These are phyloP conservation scores for Geotrichum cucujoidarum DNA, from an alignment of 1,139 yeast genomes.

Conservation along the genomic window DNA sequence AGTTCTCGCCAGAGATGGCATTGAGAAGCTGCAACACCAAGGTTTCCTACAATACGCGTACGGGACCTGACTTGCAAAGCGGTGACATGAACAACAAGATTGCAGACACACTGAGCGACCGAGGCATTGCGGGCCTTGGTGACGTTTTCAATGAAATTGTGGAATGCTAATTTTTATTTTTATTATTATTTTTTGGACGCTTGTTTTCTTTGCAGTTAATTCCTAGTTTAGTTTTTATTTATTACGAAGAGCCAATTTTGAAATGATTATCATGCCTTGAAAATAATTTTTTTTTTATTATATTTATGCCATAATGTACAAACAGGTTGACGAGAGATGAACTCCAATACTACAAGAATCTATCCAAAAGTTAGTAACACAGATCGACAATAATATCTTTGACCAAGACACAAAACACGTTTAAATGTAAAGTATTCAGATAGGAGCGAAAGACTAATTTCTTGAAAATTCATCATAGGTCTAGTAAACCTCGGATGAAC, in stretches of 20 bases:
- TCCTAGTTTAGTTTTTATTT: no score
- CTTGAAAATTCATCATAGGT: constrained; percentile 16
- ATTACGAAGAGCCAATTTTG: no score
- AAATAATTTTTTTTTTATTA: no score
- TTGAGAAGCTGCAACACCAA: neutral
- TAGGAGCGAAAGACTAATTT: constrained; percentile 23
- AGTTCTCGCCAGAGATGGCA: neutral
- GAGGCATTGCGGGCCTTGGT: constrained; percentile 2
- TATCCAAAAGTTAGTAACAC: neutral
- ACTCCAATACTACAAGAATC: neutral
- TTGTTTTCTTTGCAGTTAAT: no score
- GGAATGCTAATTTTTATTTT: neutral
- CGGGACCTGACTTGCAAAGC: neutral
- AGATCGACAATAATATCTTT: neutral
- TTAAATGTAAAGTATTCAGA: constrained; percentile 13
- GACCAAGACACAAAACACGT: neutral
- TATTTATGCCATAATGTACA: neutral
- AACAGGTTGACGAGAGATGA: neutral
- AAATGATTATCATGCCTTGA: no score
- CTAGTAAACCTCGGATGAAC: constrained; percentile 22
- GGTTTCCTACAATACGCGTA: neutral
- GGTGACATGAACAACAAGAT: neutral
- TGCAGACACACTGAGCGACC: neutral
- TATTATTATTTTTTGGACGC: no score
- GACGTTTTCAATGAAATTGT: constrained; percentile 7